Evolutionary conservation across 345 rosid genomes (phyloP), one percentile per base, ranked within the genome.

Genomic region (Populus tremula): DNA sequence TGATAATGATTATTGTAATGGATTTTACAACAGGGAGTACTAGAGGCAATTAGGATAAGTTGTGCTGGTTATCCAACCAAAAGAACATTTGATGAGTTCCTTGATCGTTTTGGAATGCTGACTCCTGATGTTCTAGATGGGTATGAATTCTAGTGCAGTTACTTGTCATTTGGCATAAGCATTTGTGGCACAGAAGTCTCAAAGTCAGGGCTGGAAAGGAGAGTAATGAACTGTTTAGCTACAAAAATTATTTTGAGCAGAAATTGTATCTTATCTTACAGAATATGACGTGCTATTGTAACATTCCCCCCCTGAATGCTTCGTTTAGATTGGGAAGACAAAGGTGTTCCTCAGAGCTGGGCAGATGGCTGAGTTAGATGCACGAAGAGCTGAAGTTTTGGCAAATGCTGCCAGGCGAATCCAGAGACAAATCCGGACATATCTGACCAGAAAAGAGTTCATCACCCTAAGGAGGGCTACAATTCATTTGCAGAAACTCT

Each of bases 31-130:
- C 80, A 85, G 87, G 87, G 87, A 49, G 87, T 91, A 12, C 86
- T 91, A 41, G 96, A 91, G 85, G 96, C 96, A 49, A 91, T 91
- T 72, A 83, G 96, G 77, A 91, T 91, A 81, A 91, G 93, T 78
- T 90, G 96, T 86, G 96, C 96, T 29, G 93, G 96, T 64, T 91
- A 91, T 84, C 96, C 96, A 64, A 91, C 96, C 35, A 90, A 88
- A 84, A 79, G 92, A 86, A 82, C 96, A 72, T 91, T 91, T 67
- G 88, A 88, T 78, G 96, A 91, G 75, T 91, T 91, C 80, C 90
- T 91, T 59, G 90, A 88, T 68, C 96, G 93, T 43, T 91, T 91
- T 87, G 96, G 91, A 73, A 88, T 91, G 87, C 88, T 91, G 62
- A 89, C 87, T 73, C 85, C 92, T 47, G 89, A 89, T 53, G 85